Evolutionary conservation across 495 filamentous ascomycete genomes (phyloP).

Genomic region (Rusavskia elegans): DNA sequence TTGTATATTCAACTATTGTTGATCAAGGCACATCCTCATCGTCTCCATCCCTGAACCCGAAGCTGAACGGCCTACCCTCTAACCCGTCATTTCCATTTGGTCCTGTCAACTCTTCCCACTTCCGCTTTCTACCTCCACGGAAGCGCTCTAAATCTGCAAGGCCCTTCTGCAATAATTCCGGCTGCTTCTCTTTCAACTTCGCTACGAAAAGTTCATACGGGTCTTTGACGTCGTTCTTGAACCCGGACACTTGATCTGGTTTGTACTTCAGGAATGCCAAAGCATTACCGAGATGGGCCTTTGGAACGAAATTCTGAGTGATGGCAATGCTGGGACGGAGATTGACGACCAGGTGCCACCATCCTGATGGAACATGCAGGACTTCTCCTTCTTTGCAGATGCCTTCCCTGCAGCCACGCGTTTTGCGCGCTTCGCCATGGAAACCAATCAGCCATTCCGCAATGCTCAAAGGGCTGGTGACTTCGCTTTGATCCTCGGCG

Average conservation of each 20-base stretch:
- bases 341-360: conserved; percentile 97
- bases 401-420: conserved; percentile 70
- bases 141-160: conserved; percentile 47
- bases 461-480: conserved; percentile 87
- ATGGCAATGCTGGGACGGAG: conserved; percentile 69
- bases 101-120: conserved; percentile 66
- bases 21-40: conserved; percentile 39
- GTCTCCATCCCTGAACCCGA: conserved; percentile 58
- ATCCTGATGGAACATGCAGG: conserved; percentile 80
- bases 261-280: conserved; percentile 74
- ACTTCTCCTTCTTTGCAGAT: conserved; percentile 81
- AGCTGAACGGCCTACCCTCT: conserved; percentile 52
- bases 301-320: conserved; percentile 92
- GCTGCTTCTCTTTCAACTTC: conserved; percentile 44
- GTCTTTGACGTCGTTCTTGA: conserved; percentile 54
- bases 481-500: conserved; percentile 81
- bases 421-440: conserved; percentile 68
- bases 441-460: conserved; percentile 90
- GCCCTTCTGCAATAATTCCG: conserved; percentile 48
- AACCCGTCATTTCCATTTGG: conserved; percentile 26
- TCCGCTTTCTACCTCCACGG: conserved; percentile 52
- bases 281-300: conserved; percentile 53
- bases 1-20: background rate
- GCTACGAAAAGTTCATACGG: conserved; percentile 64
- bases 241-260: conserved; percentile 73